Evolutionary conservation across 345 rosid species (phyloP), one percentile per base, ranked within the genome.

Genomic region (Mangifera indica): DNA sequence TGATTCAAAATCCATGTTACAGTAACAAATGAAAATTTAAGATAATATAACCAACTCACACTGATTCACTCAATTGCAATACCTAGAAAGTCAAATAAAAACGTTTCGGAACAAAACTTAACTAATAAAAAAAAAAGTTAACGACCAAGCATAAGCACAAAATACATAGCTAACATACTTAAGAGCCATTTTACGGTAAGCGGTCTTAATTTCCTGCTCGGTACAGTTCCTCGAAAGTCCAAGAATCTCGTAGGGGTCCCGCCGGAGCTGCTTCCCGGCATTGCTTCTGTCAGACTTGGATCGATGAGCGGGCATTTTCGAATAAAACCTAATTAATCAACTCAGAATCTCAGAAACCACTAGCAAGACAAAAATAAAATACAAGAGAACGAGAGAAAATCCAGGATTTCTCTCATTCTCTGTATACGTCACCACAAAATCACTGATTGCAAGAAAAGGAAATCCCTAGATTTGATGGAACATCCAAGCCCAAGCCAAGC

Each of bases 151-250:
- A 24, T 24, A 22, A 24, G 9, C 24, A 51, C 1, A 53, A 67
- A 67, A n/a, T 12, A 42, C 32, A 21, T 21, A 21, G 34, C 20
- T 18, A 69, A 72, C 86, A 46, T 80, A 93, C 97, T 88, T 96
- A 81, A 96, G 97, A 80, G 99, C 99, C 91, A 96, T 71, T 86
- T 88, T 93, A 17, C 99, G 84, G 70, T 89, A 93, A 2, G 97
- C 97, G 80, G 79, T 82, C 84, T 96, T 96, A 66, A 93, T 91
- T 82, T 96, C 98, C 79, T 93, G 97, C 80, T 96, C 98, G 44
- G 98, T 87, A 22, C 92, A 82, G 91, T 80, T 88, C 81, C 78
- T 82, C 37, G 88, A 79, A 76, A 95, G 82, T 22, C 88, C 90
- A 22, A 95, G 93, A 29, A 91, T 93, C 76, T 93, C 98, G 76